phyloP scores from a whole-genome alignment of 2,329 filamentous ascomycete genomes.

The Epichloe uncinata region DNA sequence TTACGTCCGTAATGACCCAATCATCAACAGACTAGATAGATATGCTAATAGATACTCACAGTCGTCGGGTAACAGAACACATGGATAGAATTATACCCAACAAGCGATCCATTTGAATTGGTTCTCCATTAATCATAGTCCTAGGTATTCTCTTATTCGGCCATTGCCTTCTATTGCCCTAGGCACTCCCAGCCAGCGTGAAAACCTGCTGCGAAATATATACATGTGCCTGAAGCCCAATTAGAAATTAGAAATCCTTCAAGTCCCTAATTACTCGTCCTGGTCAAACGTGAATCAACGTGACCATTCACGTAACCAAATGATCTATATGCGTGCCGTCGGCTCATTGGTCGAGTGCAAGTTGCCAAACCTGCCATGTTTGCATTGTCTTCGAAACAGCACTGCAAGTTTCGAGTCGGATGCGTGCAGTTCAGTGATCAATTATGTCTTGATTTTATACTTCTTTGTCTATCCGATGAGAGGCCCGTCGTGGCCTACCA shows the following conservation, averaged over 20 bases:
- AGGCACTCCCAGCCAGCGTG: background rate
- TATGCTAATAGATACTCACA: no score
- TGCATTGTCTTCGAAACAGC: background rate
- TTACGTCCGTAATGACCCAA: no score
- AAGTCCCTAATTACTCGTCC: background rate
- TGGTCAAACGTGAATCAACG: background rate
- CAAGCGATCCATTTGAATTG: no score
- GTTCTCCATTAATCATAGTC: no score
- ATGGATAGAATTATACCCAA: no score
- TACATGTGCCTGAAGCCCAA: constrained; percentile 3
- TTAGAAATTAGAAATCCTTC: constrained; percentile 5
- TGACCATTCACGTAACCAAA: constrained; percentile 1
- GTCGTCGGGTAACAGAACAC: no score
- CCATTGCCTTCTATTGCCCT: no score
- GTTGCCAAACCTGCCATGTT: background rate
- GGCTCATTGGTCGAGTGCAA: constrained; percentile 2
- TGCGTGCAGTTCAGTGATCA: no score
- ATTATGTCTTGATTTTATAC: no score
- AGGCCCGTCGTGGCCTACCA: constrained; percentile 20
- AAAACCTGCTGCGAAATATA: background rate
- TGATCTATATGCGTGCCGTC: constrained; percentile 3
- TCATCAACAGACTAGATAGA: no score
- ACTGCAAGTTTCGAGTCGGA: background rate
- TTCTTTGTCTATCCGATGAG: background rate
- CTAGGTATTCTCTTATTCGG: no score